Evolutionary conservation across 306 rosid species (phyloP), one percentile per base, ranked within the genome.

Genomic region (Datisca glomerata): DNA sequence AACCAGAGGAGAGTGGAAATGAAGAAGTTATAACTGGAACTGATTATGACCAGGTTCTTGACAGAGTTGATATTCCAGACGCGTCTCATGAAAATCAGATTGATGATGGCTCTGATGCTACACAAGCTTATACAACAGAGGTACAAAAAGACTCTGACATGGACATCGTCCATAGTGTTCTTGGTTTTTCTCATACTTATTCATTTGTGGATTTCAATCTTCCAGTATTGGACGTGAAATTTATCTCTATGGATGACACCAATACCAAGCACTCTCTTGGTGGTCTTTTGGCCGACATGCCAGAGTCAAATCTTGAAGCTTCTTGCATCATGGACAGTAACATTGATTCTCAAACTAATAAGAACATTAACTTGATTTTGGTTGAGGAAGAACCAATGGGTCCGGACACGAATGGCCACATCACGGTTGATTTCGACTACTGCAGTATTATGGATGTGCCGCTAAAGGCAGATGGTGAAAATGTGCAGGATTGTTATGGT

Each of bases 221-320:
- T 55, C 66, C 92, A 37, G 67, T 91, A 21, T 55, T 80, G 75
- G 93, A 89, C 62, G 95, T 84, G 42, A 61, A 71, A 53, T 84
- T 91, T 44, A 35, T 43, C 41, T 61, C 92, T 38, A 60, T 49
- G 47, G 66, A 31, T 13, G 55, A 48, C 47, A 51, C 47, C 11
- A 29, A 2, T 20, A 22, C 60, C 6, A 37, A 47, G 12, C 6
- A 35, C 57, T 47, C 65, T 53, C 86, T 91, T 11, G 76, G 75
- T 50, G 67, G 61, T 34, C 78, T 87, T 66, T 56, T 75, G 7
- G 44, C 46, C 21, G 71, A 60, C 49, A 57, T 34, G 36, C 61
- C 44, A 8, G 67, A 70, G 25, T 63, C 48, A 20, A 73, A 35
- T 21, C 15, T 53, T 7, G 60, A 32, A 36, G 61, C 62, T 40